Evolutionary conservation across 2,329 filamentous ascomycete genomes (phyloP).

Genomic region (Trichoderma citrinoviride): DNA sequence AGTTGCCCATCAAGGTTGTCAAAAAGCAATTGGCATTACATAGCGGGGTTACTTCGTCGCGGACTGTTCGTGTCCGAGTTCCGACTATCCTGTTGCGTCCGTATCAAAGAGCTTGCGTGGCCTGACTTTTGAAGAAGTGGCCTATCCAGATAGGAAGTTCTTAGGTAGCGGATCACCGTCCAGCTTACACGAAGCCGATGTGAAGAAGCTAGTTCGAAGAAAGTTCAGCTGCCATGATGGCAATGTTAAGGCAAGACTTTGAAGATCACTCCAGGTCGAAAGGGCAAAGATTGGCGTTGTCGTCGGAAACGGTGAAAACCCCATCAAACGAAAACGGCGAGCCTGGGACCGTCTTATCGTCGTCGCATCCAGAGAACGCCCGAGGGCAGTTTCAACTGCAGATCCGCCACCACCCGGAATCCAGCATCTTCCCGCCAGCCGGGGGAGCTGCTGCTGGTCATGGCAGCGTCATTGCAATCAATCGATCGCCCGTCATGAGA

Average conservation of each 20-base stretch:
- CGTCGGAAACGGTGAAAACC: background rate
- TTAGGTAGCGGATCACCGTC: background rate
- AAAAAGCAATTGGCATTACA: background rate
- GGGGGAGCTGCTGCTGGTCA: constrained; percentile 5
- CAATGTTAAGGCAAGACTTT: background rate
- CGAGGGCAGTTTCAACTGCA: background rate
- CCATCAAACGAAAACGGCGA: constrained; percentile 9
- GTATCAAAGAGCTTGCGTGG: background rate
- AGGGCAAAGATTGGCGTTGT: background rate
- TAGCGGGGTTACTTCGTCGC: background rate
- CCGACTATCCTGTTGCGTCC: background rate
- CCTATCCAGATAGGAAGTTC: background rate
- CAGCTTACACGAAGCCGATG: background rate
- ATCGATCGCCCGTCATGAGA: constrained; percentile 12
- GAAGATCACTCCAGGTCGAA: background rate
- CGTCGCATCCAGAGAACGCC: background rate
- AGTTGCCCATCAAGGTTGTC: background rate
- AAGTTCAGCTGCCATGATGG: background rate
- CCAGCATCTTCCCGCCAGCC: background rate
- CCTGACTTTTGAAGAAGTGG: background rate
- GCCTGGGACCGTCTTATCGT: background rate
- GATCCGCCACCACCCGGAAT: background rate
- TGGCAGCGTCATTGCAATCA: constrained; percentile 17
- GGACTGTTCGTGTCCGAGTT: background rate
- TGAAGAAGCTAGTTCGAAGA: background rate